Conservation (phyloP, 83 land plant species). For the Larix sibirica region DNA sequence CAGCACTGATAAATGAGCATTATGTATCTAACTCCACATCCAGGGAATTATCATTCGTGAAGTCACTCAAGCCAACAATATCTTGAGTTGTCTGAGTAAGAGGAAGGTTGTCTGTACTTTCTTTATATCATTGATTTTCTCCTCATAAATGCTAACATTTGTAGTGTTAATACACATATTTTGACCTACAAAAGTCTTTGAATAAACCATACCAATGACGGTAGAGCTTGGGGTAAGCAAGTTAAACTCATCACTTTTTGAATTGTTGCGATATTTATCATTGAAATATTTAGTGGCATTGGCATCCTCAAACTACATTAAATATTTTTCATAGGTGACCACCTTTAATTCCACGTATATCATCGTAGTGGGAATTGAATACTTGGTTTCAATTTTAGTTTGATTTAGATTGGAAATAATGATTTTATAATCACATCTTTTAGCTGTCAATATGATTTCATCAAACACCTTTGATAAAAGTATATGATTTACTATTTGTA, state of each 20-base stretch:
- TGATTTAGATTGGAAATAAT: background rate
- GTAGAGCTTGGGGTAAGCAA: background rate
- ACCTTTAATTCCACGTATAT: too few relatives aligned
- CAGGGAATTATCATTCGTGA: background rate
- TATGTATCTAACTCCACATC: background rate
- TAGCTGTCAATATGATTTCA: conserved; percentile 7
- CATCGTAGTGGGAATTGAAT: background rate
- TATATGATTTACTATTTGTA: too few relatives aligned
- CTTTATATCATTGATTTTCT: conserved; percentile 2
- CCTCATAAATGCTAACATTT: background rate
- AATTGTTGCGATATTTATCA: background rate
- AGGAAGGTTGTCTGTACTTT: background rate
- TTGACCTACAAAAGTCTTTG: background rate
- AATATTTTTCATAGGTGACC: background rate
- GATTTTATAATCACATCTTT: background rate
- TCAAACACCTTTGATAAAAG: background rate
- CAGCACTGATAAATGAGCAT: conserved; percentile 5
- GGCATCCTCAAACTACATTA: background rate
- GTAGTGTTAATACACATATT: background rate
- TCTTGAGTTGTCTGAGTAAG: background rate
- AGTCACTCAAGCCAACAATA: background rate
- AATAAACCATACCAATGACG: background rate
- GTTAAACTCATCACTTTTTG: background rate
- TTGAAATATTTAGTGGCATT: too few relatives aligned
- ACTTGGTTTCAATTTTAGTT: background rate